phyloP scores from a whole-genome alignment of 2,329 filamentous ascomycete species.

The Monosporascus sp. region DNA sequence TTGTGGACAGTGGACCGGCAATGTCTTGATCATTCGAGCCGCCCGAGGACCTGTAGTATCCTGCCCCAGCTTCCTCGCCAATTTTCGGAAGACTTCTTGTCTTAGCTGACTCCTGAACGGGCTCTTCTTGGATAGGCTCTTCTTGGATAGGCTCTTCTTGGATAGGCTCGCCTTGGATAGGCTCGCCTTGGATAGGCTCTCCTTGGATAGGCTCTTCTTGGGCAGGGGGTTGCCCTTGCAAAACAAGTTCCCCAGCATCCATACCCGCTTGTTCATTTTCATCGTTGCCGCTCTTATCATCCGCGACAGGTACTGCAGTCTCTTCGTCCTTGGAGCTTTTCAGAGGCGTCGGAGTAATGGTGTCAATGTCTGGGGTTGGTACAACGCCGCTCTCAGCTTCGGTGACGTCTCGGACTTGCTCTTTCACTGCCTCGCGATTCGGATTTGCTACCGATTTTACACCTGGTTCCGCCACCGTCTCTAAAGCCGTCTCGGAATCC shows the following conservation, averaged over 20 bases:
- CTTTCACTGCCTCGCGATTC: not conserved
- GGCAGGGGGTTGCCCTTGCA: not conserved
- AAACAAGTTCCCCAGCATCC: slow-evolving; percentile 5
- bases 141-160: slow-evolving; percentile 6
- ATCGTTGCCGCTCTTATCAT: slow-evolving; percentile 29
- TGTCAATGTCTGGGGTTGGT: not conserved
- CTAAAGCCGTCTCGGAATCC: not conserved
- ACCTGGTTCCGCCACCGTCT: too few species aligned
- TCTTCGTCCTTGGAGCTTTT: slow-evolving; percentile 13
- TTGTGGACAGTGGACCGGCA: slow-evolving; percentile 11
- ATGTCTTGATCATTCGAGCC: slow-evolving; percentile 12
- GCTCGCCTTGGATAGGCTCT: slow-evolving; percentile 4
- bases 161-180: slow-evolving; percentile 2
- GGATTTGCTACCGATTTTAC: too few species aligned
- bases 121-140: slow-evolving; percentile 4
- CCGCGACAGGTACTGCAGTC: slow-evolving; percentile 3
- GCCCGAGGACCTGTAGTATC: slow-evolving; percentile 5
- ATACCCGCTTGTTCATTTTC: slow-evolving; percentile 25
- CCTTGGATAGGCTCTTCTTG: slow-evolving; percentile 5
- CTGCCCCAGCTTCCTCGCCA: slow-evolving; percentile 8
- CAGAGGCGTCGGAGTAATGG: slow-evolving; percentile 2
- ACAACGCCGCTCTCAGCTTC: not conserved
- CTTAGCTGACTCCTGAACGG: slow-evolving; percentile 1
- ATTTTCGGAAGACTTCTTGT: not conserved
- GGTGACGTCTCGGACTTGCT: not conserved